A percentile compares a stretch with the other conserved stretches of the same genome.
Evolutionary conservation across 495 filamentous ascomycete genomes (phyloP).

Genomic region (Hypomontagnella submonticulosa): DNA sequence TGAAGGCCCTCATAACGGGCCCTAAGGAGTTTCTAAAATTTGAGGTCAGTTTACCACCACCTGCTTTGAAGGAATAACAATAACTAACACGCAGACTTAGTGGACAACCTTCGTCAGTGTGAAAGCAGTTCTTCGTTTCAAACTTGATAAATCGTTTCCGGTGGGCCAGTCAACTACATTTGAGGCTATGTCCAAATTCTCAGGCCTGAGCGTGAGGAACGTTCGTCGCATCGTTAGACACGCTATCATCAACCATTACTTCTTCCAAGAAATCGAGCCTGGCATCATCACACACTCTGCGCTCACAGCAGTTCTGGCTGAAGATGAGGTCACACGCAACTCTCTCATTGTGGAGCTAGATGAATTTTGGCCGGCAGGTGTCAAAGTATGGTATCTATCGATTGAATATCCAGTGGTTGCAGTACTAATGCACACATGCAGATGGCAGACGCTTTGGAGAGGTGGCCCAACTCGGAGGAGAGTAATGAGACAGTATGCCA

Average conservation of each 20-base stretch:
- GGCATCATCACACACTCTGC: conserved; percentile 37
- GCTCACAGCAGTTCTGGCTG: conserved; percentile 26
- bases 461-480: conserved; percentile 43
- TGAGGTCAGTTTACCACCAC: conserved; percentile 2
- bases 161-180: conserved; percentile 35
- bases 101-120: conserved; percentile 38
- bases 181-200: conserved; percentile 35
- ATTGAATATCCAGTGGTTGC: neutral
- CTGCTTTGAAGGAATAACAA: neutral
- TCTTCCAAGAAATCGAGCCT: conserved; percentile 31
- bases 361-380: conserved; percentile 40
- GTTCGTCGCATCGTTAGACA: conserved; percentile 36
- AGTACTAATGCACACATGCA: conserved; percentile 16
- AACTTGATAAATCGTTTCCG: conserved; percentile 37
- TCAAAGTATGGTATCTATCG: conserved; percentile 28
- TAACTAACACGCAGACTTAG: conserved; percentile 10
- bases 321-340: conserved; percentile 22
- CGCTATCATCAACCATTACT: conserved; percentile 40
- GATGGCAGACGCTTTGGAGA: conserved; percentile 42
- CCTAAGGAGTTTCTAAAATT: conserved; percentile 25
- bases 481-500: conserved; percentile 36
- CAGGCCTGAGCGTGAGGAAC: conserved; percentile 23
- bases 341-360: conserved; percentile 33
- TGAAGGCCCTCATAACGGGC: conserved; percentile 30
- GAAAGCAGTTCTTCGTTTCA: conserved; percentile 38